Evolutionary conservation across 495 filamentous ascomycete genomes (phyloP), one percentile per base, ranked within the genome.

Genomic region (Stereocaulon alpinum): DNA sequence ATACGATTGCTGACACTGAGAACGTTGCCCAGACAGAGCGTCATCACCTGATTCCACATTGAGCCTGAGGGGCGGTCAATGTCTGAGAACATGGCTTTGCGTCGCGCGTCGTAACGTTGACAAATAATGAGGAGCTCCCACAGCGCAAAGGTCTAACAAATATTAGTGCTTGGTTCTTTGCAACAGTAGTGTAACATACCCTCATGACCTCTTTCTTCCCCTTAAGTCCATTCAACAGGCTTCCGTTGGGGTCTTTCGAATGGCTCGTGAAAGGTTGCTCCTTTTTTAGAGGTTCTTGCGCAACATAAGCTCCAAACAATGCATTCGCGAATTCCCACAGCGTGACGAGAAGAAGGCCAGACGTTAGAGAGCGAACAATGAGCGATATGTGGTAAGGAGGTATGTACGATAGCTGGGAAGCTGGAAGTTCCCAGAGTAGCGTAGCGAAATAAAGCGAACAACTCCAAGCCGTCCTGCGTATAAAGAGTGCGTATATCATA

Each of bases 211-310:
- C 72, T 61, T 86, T 88, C 69, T 81, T 91, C 20, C 86, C 81
- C 62, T 84, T 89, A 49, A 98, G 71, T 1, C 93, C 93, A 56
- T 82, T 88, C 48, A 97, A 68, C 43, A 98, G 74, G 65, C 86
- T 95, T 40, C 89, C 92, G 64, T 94, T 98, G 1, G 93, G 91
- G 72, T 97, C 94, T 63, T 83, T 87, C 5, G 89, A 87, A 56
- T 90, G 86, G 12, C 78, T 75, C 1, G 89, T 94, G 24, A 98
- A 77, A n/a, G 91, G 89, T 64, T 87, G 83, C 2, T 78, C 84
- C 60, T 86, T 83, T 70, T 93, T 94, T 45, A 95, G 67, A 7
- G 94, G 93, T 63, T 86, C 83, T 68, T 86, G 82, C 24, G 82
- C 80, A 61, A 96, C 79, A 71, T 88, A 89, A 34, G 84, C 67